Conservation (phyloP, 495 filamentous ascomycete species). For the Entonaema liquescens region DNA sequence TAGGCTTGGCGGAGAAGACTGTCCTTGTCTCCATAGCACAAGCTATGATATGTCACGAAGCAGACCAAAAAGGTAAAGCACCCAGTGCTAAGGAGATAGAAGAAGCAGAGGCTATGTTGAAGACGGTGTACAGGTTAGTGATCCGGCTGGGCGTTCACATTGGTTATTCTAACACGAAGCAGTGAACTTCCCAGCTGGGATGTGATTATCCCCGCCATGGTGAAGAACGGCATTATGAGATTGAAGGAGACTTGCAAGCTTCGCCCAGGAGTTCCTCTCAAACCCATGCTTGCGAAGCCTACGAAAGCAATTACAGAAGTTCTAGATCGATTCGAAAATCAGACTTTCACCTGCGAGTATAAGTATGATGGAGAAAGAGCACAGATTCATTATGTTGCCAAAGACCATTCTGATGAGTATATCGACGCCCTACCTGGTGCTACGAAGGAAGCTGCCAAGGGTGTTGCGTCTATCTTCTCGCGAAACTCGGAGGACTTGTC, state of each 20-base stretch:
- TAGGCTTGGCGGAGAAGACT: slow-evolving; percentile 92
- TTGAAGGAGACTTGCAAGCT: slow-evolving; percentile 88
- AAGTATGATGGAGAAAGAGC: slow-evolving; percentile 98
- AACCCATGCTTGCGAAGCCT: slow-evolving; percentile 98
- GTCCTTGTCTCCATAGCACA: slow-evolving; percentile 89
- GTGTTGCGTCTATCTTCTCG: slow-evolving; percentile 91
- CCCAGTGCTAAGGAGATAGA: slow-evolving; percentile 78
- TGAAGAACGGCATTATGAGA: slow-evolving; percentile 84
- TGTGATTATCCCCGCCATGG: slow-evolving; percentile 88
- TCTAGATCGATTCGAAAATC: slow-evolving; percentile 93
- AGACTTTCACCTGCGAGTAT: slow-evolving; percentile 97
- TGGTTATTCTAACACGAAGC: slow-evolving; percentile 28
- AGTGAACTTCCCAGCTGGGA: slow-evolving; percentile 95
- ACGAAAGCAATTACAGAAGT: slow-evolving; percentile 99
- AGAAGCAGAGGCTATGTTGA: slow-evolving; percentile 84
- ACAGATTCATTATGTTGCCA: slow-evolving; percentile 95
- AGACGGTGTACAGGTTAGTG: slow-evolving; percentile 84
- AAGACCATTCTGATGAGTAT: slow-evolving; percentile 72
- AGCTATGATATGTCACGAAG: slow-evolving; percentile 84
- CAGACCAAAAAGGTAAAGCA: slow-evolving; percentile 67
- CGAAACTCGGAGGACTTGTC: slow-evolving; percentile 95
- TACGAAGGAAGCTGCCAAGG: slow-evolving; percentile 63
- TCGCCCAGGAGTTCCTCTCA: slow-evolving; percentile 91
- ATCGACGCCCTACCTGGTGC: slow-evolving; percentile 62
- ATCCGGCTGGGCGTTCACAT: not conserved